Evolutionary conservation across 1,284 basidiomycete species (phyloP).

Genomic region (Xanthoconium separans): DNA sequence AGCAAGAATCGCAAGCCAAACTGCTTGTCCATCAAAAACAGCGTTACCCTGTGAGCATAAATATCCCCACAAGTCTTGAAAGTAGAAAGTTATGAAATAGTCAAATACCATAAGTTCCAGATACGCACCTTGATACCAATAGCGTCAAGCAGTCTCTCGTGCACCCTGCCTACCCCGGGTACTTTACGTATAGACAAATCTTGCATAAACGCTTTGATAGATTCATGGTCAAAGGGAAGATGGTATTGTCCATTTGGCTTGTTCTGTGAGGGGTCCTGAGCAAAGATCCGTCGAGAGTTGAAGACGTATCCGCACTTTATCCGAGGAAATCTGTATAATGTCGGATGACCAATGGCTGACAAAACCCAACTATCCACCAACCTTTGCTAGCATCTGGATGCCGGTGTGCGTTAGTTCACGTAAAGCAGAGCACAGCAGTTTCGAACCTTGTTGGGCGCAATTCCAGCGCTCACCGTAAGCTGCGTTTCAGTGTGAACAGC

Average conservation of each 20-base stretch:
- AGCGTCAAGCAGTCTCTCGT: constrained; percentile 82
- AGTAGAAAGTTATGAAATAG: background rate
- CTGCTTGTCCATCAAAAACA: constrained; percentile 83
- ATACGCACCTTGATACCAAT: constrained; percentile 74
- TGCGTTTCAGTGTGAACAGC: constrained; percentile 74
- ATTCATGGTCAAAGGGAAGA: constrained; percentile 63
- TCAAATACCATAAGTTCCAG: background rate
- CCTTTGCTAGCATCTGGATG: constrained; percentile 75
- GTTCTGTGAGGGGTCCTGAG: constrained; percentile 50
- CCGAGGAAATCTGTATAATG: constrained; percentile 81
- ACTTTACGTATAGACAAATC: constrained; percentile 79
- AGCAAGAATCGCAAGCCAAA: constrained; percentile 76
- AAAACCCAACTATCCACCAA: constrained; percentile 25
- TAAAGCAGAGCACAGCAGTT: background rate
- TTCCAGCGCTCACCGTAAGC: constrained; percentile 91
- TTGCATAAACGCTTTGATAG: constrained; percentile 73
- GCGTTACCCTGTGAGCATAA: constrained; percentile 63
- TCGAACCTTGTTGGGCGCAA: constrained; percentile 81
- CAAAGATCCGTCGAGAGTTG: background rate
- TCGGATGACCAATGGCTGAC: constrained; percentile 2
- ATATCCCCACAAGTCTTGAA: constrained; percentile 85
- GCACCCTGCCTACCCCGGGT: constrained; percentile 86
- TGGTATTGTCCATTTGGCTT: constrained; percentile 93
- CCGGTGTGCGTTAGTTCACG: constrained; percentile 16
- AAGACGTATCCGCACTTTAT: constrained; percentile 53